Evolutionary conservation across 2,329 filamentous ascomycete genomes (phyloP), one percentile per base, ranked within the genome.

Genomic region (Trematosphaeria pertusa): DNA sequence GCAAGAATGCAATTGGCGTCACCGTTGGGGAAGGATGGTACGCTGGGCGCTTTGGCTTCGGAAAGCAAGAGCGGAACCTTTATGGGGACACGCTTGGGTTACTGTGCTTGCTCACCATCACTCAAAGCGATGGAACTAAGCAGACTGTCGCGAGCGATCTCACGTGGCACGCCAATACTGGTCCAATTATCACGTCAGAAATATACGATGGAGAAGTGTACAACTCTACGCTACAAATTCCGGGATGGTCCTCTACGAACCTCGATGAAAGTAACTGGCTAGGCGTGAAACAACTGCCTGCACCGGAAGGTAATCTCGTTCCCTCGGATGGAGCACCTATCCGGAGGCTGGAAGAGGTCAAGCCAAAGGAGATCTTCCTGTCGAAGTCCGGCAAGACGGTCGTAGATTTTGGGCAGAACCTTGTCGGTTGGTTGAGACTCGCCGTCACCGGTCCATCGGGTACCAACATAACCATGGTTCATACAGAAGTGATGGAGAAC

Each of bases 331-430:
- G 66, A 0, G 73, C 79, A 2, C 79, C 79, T 0, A 73, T 81
- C 0, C 69, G 75, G 11, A 58, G 64, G 4, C 65, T 64, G 0
- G 60, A 74, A 49, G 56, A 49, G 21, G 31, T 69, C 24, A 58
- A 54, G 17, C 62, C 70, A 0, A 37, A 49, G 3, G 37, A 62
- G 1, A 62, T 73, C 5, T 59, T 70, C 20, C 57, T 31, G 3
- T 70, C 73, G 0, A 65, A 70, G 0, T 73, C 74, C 0, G 78
- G 78, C 4, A 80, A 80, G 54, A 76, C 68, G 0, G 65, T 83
- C 1, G 48, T 84, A 22, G 81, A 85, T 51, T 84, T 84, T 59
- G 81, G 81, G 1, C 81, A 85, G 56, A 84, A 85, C 52, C 65
- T 84, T 0, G 81, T 83, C 0, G 82, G 82, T 1, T 73, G 73